Conservation (phyloP, 2,329 filamentous ascomycete genomes). For the Bipolaris bicolor region DNA sequence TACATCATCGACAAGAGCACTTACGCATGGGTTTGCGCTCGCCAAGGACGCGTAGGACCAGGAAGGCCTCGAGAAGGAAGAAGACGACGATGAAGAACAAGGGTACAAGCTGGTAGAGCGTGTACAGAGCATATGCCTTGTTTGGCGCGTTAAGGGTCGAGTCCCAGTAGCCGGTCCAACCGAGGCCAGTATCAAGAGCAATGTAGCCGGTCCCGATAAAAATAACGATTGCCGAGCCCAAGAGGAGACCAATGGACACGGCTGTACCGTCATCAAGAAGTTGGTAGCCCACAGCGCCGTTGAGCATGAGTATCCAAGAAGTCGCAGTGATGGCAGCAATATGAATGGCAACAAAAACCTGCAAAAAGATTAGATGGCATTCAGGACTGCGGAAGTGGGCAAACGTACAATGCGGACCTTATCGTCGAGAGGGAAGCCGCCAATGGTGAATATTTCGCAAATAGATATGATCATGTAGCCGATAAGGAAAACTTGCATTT, state of each 20-base stretch:
- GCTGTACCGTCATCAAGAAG: constrained; percentile 91
- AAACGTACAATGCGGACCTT: constrained; percentile 73
- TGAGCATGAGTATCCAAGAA: constrained; percentile 88
- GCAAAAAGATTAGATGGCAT: constrained; percentile 1
- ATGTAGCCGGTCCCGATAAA: constrained; percentile 95
- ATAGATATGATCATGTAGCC: constrained; percentile 87
- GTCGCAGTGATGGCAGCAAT: constrained; percentile 88
- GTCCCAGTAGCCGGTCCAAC: constrained; percentile 81
- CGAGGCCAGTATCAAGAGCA: constrained; percentile 87
- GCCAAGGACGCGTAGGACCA: constrained; percentile 85
- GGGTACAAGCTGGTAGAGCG: constrained; percentile 88
- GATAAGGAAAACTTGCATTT: constrained; percentile 93
- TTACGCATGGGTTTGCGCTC: constrained; percentile 87
- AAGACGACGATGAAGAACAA: constrained; percentile 88
- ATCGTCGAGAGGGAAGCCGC: constrained; percentile 77
- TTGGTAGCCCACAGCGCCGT: constrained; percentile 91
- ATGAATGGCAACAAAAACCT: constrained; percentile 90
- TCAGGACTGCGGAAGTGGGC: neutral
- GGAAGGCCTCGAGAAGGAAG: constrained; percentile 79
- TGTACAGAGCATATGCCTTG: constrained; percentile 84
- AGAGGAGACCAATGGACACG: constrained; percentile 77
- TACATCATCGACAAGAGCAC: constrained; percentile 35
- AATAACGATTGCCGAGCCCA: constrained; percentile 71
- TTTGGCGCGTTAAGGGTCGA: constrained; percentile 57
- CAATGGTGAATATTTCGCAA: constrained; percentile 96